A percentile compares a stretch with the other conserved stretches of the same genome.
These are phyloP conservation scores for Furcasterigmium sp. DNA, from an alignment of 2,329 filamentous ascomycete genomes.

Conservation along the genomic window DNA sequence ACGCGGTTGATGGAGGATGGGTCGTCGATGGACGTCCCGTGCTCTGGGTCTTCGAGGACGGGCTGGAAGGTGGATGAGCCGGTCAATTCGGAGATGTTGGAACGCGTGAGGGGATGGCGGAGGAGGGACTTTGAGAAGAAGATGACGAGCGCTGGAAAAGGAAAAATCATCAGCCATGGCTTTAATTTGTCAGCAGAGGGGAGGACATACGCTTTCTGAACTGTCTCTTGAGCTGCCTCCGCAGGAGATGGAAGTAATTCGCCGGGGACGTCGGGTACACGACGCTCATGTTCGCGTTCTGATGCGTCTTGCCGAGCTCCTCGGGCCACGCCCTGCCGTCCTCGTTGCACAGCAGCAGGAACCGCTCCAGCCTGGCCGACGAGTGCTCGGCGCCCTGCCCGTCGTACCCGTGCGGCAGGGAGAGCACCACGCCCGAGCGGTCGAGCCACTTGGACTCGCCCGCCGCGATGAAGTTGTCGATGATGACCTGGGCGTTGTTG, in stretches of 20 bases:
- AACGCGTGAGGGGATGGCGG: constrained; percentile 87
- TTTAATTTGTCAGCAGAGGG: not conserved
- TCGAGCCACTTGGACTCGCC: constrained; percentile 99
- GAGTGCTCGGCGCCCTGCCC: constrained; percentile 98
- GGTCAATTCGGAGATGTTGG: constrained; percentile 81
- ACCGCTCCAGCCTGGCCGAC: constrained; percentile 92
- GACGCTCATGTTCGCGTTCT: constrained; percentile 99
- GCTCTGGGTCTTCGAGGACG: constrained; percentile 90
- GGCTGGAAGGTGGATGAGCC: constrained; percentile 90
- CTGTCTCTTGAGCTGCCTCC: constrained; percentile 95
- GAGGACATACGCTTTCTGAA: constrained; percentile 90
- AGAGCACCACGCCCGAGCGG: constrained; percentile 92
- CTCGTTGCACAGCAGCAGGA: constrained; percentile 94
- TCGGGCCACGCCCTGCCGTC: constrained; percentile 79
- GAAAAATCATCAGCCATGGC: constrained; percentile 13
- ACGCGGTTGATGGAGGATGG: constrained; percentile 87
- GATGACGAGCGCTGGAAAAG: constrained; percentile 79
- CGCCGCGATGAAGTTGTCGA: constrained; percentile 96
- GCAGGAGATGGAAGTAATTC: constrained; percentile 93
- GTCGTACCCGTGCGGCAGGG: constrained; percentile 94
- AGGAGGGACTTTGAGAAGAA: constrained; percentile 98
- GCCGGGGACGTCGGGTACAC: constrained; percentile 93
- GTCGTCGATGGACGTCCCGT: constrained; percentile 67
- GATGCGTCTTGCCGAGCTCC: constrained; percentile 80
- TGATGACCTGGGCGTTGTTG: constrained; percentile 98